phyloP scores from a whole-genome alignment of 768 basidiomycete species.

The Mycena leptocephala region DNA sequence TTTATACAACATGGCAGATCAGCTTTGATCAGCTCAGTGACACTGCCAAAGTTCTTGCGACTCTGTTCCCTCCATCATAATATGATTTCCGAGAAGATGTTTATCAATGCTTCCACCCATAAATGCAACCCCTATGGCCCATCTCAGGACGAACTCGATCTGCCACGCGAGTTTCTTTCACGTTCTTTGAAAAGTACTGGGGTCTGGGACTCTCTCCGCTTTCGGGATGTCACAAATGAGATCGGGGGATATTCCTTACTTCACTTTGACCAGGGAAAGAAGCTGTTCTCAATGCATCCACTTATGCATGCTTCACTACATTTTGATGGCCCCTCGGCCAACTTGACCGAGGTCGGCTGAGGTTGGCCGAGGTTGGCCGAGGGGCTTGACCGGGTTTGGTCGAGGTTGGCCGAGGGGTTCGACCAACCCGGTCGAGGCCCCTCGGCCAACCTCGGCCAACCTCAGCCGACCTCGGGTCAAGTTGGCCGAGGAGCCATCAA shows the following conservation, averaged over 20 bases:
- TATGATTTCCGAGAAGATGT: not conserved
- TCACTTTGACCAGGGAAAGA: not conserved
- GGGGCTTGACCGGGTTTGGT: too few relatives aligned
- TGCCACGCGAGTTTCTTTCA: not conserved
- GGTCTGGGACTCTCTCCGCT: not conserved
- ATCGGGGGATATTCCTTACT: slow-evolving; percentile 7
- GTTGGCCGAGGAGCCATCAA: too few relatives aligned
- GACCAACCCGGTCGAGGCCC: too few relatives aligned
- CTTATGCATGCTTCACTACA: too few relatives aligned
- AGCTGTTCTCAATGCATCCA: slow-evolving; percentile 1
- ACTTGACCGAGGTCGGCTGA: too few relatives aligned
- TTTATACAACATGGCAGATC: too few relatives aligned
- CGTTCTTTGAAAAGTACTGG: not conserved
- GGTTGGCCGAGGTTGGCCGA: too few relatives aligned
- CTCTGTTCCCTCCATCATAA: not conserved
- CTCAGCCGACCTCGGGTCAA: too few relatives aligned
- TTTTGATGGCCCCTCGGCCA: too few relatives aligned
- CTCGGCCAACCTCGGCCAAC: too few relatives aligned
- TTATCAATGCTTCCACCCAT: not conserved
- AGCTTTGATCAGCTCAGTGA: not conserved
- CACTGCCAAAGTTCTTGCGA: not conserved
- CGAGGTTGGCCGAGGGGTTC: too few relatives aligned
- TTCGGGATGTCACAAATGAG: not conserved
- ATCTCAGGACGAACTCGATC: not conserved
- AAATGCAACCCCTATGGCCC: not conserved